These are phyloP conservation scores for Hypoxylon sp. DNA, from an alignment of 2,329 filamentous ascomycete species.

Conservation along the genomic window DNA sequence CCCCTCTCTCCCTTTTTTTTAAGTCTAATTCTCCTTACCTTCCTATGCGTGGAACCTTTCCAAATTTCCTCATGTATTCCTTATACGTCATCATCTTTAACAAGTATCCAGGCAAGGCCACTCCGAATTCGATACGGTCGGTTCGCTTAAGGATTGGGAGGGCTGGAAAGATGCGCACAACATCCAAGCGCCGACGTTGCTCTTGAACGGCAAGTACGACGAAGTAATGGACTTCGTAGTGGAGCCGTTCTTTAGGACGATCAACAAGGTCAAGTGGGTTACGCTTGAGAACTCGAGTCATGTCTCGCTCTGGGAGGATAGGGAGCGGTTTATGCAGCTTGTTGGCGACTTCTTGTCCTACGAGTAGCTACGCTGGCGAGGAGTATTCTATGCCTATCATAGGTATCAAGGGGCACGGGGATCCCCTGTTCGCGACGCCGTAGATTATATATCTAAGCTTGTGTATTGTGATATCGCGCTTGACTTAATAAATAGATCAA, in stretches of 20 bases:
- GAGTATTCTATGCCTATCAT: no score
- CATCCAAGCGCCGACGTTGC: constrained; percentile 40
- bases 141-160: constrained; percentile 49
- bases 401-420: no score
- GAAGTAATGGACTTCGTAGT: constrained; percentile 49
- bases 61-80: no score
- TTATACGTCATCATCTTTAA: constrained; percentile 2
- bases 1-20: no score
- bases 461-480: not conserved
- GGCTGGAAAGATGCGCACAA: constrained; percentile 47
- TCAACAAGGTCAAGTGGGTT: constrained; percentile 51
- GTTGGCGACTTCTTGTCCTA: constrained; percentile 34
- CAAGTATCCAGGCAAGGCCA: constrained; percentile 48
- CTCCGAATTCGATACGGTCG: constrained; percentile 49
- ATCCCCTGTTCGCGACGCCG: not conserved
- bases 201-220: constrained; percentile 47
- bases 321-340: constrained; percentile 50
- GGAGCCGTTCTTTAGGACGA: constrained; percentile 49
- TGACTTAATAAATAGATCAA: not conserved
- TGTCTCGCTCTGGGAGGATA: constrained; percentile 48
- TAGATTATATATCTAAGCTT: not conserved
- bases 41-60: no score
- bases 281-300: constrained; percentile 49
- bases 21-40: not conserved
- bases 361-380: not conserved